Percentiles rank a stretch among this genome's conserved stretches.
Evolutionary conservation across 305 asterid species (phyloP).

Genomic region (Solanum chacoense): DNA sequence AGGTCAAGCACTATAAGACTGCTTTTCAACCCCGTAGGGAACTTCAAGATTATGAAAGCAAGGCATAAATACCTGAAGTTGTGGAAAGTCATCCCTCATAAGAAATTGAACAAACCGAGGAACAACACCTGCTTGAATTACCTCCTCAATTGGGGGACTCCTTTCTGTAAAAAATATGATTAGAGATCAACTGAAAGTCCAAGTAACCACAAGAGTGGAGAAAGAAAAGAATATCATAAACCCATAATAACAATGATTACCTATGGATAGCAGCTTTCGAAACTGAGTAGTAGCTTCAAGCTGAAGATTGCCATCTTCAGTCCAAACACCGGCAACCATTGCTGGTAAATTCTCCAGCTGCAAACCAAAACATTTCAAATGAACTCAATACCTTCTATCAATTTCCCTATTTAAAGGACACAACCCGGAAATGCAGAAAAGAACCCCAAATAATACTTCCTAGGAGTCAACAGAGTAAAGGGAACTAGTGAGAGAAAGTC

Average conservation of each 20-base stretch:
- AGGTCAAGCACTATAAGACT: neutral
- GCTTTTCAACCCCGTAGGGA: neutral
- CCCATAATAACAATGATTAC: conserved; percentile 16
- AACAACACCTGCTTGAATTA: conserved; percentile 76
- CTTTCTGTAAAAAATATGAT: conserved; percentile 35
- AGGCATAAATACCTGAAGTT: conserved; percentile 52
- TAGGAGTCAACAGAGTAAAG: neutral
- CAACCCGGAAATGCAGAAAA: neutral
- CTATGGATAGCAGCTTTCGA: conserved; percentile 76
- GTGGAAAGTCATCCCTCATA: conserved; percentile 69
- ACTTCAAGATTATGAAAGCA: neutral
- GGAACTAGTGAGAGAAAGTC: neutral
- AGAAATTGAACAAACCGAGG: conserved; percentile 74
- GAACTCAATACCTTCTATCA: neutral
- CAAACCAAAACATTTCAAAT: conserved; percentile 1
- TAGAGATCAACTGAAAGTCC: neutral
- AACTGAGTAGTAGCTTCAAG: conserved; percentile 78
- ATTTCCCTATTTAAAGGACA: neutral
- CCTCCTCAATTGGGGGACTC: conserved; percentile 90
- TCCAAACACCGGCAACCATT: conserved; percentile 67
- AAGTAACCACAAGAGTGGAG: neutral
- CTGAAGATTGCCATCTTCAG: conserved; percentile 41
- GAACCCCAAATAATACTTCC: neutral
- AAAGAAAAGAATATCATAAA: neutral
- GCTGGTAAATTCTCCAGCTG: conserved; percentile 71